Evolutionary conservation across 148 eudicot genomes (phyloP).

Genomic region (Vaccinium macrocarpon): DNA sequence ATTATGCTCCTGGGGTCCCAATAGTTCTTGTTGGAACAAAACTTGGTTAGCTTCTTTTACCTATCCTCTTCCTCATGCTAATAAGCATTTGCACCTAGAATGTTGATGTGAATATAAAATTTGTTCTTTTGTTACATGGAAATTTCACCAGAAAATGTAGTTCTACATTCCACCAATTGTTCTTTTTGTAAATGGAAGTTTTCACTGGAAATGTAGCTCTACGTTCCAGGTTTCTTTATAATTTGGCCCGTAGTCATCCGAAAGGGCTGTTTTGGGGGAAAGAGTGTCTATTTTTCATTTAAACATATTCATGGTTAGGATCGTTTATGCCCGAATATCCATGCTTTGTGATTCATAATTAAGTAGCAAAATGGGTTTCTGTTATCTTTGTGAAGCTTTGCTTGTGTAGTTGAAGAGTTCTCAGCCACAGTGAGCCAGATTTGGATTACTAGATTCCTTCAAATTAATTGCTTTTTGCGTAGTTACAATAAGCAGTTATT

Average conservation of each 20-base stretch:
- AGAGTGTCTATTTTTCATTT: background rate
- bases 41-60: constrained; percentile 50
- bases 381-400: background rate
- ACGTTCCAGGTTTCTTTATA: background rate
- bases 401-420: background rate
- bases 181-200: background rate
- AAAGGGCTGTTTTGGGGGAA: background rate
- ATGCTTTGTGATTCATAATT: background rate
- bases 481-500: background rate
- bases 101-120: background rate
- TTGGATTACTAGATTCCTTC: background rate
- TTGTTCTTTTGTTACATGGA: background rate
- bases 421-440: background rate
- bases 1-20: constrained; percentile 90
- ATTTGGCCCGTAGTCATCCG: background rate
- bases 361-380: background rate
- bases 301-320: background rate
- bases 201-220: background rate
- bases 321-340: background rate
- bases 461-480: background rate
- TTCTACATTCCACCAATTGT: background rate
- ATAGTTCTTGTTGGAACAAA: constrained; percentile 84
- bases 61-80: background rate
- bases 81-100: background rate
- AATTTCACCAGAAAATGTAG: background rate